Percentiles rank a stretch among this genome's conserved stretches.
Conservation (phyloP, 768 basidiomycete genomes). For the Sporobolomyces phaffii region DNA sequence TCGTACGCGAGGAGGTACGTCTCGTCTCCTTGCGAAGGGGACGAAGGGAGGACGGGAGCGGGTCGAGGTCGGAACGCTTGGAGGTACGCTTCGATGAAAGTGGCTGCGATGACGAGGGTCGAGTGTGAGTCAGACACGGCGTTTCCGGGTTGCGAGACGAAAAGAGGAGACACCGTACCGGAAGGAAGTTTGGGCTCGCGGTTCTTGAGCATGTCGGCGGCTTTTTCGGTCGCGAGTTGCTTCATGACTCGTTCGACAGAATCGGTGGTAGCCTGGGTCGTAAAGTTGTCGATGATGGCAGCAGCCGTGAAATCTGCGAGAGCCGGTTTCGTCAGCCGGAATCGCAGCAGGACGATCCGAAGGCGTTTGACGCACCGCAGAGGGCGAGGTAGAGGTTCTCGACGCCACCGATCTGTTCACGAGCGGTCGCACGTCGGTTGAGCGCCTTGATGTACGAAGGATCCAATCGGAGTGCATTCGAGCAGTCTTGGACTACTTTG, state of each 20-base stretch:
- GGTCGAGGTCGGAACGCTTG: slow-evolving; percentile 84
- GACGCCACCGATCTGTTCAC: slow-evolving; percentile 66
- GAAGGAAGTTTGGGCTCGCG: slow-evolving; percentile 81
- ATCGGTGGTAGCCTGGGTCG: slow-evolving; percentile 67
- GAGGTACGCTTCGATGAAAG: slow-evolving; percentile 92
- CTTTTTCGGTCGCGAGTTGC: slow-evolving; percentile 66
- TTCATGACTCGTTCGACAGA: slow-evolving; percentile 90
- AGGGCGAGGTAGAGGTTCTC: slow-evolving; percentile 52
- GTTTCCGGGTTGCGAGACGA: no score
- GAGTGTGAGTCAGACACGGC: no score
- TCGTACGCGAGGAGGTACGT: slow-evolving; percentile 73
- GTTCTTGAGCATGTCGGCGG: slow-evolving; percentile 63
- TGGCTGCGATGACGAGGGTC: no score
- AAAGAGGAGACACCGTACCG: no score
- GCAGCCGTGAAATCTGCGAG: slow-evolving; percentile 84
- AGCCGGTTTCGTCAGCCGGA: no score
- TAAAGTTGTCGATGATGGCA: slow-evolving; percentile 88
- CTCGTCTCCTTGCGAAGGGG: slow-evolving; percentile 66
- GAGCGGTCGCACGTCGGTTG: slow-evolving; percentile 69
- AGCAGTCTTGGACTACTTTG: slow-evolving; percentile 77
- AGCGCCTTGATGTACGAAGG: slow-evolving; percentile 65
- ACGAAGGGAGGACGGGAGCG: slow-evolving; percentile 65
- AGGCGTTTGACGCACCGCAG: slow-evolving; percentile 28
- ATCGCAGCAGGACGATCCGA: neutral
- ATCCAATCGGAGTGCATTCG: slow-evolving; percentile 78